Conservation (phyloP, 441 rosid species). For the Melastoma candidum region DNA sequence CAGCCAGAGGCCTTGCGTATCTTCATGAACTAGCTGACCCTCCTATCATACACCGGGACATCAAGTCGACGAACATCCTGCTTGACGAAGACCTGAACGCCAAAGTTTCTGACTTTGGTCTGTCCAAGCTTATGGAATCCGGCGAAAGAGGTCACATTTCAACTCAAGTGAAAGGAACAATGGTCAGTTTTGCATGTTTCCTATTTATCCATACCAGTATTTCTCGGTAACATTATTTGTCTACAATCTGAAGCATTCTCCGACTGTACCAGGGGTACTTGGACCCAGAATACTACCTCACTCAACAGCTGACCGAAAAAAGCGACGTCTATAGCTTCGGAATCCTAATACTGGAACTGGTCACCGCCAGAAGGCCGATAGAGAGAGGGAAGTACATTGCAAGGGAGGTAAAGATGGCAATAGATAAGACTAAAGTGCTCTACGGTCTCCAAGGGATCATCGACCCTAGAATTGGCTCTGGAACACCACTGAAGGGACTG, state of each 20-base stretch:
- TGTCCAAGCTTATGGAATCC: slow-evolving; percentile 52
- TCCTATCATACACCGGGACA: slow-evolving; percentile 71
- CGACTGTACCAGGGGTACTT: slow-evolving; percentile 38
- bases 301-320: slow-evolving; percentile 78
- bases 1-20: slow-evolving; percentile 68
- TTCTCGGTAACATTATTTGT: not conserved
- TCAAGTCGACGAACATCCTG: slow-evolving; percentile 61
- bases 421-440: slow-evolving; percentile 48
- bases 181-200: slow-evolving; percentile 35
- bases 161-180: slow-evolving; percentile 82
- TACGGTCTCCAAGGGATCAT: slow-evolving; percentile 50
- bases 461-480: slow-evolving; percentile 39
- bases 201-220: not conserved
- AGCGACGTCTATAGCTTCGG: slow-evolving; percentile 91
- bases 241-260: too few species aligned
- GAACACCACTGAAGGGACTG: slow-evolving; percentile 38
- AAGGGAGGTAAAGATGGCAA: slow-evolving; percentile 41
- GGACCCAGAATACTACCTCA: slow-evolving; percentile 92
- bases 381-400: slow-evolving; percentile 66
- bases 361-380: slow-evolving; percentile 52
- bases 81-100: slow-evolving; percentile 57
- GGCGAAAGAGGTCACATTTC: slow-evolving; percentile 44
- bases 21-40: slow-evolving; percentile 78
- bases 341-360: slow-evolving; percentile 60
- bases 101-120: slow-evolving; percentile 83